These are phyloP conservation scores for Atractiella rhizophila DNA, from an alignment of 768 basidiomycete genomes.

Conservation along the genomic window DNA sequence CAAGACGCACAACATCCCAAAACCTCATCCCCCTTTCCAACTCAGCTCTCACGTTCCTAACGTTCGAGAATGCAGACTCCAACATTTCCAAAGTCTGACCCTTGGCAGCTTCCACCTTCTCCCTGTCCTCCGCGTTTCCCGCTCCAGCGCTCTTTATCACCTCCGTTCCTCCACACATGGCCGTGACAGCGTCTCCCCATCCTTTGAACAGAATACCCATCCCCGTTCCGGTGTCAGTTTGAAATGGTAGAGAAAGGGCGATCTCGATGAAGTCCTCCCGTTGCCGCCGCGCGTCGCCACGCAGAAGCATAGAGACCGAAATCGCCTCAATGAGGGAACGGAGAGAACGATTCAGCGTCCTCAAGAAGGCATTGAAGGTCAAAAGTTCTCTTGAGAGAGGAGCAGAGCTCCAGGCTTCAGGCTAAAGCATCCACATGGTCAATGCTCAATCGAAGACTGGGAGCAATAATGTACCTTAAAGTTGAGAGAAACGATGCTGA, in stretches of 20 bases:
- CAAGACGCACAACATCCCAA: slow-evolving; percentile 87
- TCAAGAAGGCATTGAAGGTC: slow-evolving; percentile 94
- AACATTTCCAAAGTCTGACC: slow-evolving; percentile 66
- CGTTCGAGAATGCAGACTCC: slow-evolving; percentile 79
- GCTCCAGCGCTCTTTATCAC: background rate
- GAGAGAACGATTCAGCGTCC: slow-evolving; percentile 66
- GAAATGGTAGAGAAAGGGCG: slow-evolving; percentile 75
- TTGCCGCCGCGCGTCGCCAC: slow-evolving; percentile 56
- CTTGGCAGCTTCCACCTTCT: slow-evolving; percentile 49
- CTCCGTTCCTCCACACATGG: slow-evolving; percentile 11
- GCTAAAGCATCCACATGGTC: slow-evolving; percentile 23
- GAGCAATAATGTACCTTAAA: slow-evolving; percentile 44
- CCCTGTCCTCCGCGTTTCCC: slow-evolving; percentile 30
- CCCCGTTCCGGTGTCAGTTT: slow-evolving; percentile 85
- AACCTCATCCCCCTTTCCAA: slow-evolving; percentile 92
- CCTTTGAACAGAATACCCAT: slow-evolving; percentile 95
- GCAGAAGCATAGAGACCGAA: slow-evolving; percentile 73
- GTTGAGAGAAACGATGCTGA: slow-evolving; percentile 79
- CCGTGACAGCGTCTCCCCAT: slow-evolving; percentile 13
- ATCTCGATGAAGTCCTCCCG: slow-evolving; percentile 84
- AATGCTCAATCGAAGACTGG: background rate
- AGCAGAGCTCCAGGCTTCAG: slow-evolving; percentile 81
- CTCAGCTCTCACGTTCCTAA: slow-evolving; percentile 62
- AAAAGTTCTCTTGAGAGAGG: slow-evolving; percentile 86
- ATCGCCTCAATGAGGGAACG: slow-evolving; percentile 74